phyloP scores from a whole-genome alignment of 2,329 filamentous ascomycete genomes.

The Periconia digitata region DNA sequence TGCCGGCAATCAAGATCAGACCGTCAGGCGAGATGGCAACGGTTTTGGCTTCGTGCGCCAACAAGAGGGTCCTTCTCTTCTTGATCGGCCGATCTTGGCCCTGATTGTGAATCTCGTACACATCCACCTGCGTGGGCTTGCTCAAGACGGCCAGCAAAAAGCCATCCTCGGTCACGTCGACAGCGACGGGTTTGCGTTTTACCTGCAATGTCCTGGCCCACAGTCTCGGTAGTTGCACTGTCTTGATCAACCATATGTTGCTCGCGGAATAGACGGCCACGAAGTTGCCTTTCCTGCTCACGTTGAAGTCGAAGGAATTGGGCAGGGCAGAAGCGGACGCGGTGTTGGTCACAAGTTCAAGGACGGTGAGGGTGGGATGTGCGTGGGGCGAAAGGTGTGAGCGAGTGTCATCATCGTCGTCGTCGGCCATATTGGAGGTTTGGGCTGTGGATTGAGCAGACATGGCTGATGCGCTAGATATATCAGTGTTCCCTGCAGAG shows the following conservation, averaged over 20 bases:
- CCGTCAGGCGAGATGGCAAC: slow-evolving; percentile 81
- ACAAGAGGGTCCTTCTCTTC: slow-evolving; percentile 69
- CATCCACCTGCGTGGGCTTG: slow-evolving; percentile 78
- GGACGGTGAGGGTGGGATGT: slow-evolving; percentile 35
- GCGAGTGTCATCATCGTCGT: slow-evolving; percentile 16
- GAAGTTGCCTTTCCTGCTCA: slow-evolving; percentile 40
- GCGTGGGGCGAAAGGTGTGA: slow-evolving; percentile 26
- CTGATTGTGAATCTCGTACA: slow-evolving; percentile 68
- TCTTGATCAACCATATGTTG: slow-evolving; percentile 43
- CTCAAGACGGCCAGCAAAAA: slow-evolving; percentile 76
- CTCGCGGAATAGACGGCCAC: slow-evolving; percentile 41
- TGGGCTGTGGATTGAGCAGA: slow-evolving; percentile 38
- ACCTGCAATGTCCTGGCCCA: slow-evolving; percentile 41
- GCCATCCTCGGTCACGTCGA: slow-evolving; percentile 78
- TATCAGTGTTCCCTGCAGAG: slow-evolving; percentile 29
- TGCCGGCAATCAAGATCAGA: slow-evolving; percentile 79
- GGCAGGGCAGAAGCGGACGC: slow-evolving; percentile 43
- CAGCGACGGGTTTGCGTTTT: slow-evolving; percentile 52
- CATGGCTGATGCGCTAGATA: slow-evolving; percentile 28
- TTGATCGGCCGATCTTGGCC: slow-evolving; percentile 56
- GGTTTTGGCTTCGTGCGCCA: slow-evolving; percentile 76
- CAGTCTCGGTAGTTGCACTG: slow-evolving; percentile 36
- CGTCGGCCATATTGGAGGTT: slow-evolving; percentile 37
- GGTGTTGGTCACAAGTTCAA: slow-evolving; percentile 42
- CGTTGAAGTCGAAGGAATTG: slow-evolving; percentile 40